Evolutionary conservation across 345 rosid species (phyloP).

Genomic region (Bruguiera gymnorhiza): DNA sequence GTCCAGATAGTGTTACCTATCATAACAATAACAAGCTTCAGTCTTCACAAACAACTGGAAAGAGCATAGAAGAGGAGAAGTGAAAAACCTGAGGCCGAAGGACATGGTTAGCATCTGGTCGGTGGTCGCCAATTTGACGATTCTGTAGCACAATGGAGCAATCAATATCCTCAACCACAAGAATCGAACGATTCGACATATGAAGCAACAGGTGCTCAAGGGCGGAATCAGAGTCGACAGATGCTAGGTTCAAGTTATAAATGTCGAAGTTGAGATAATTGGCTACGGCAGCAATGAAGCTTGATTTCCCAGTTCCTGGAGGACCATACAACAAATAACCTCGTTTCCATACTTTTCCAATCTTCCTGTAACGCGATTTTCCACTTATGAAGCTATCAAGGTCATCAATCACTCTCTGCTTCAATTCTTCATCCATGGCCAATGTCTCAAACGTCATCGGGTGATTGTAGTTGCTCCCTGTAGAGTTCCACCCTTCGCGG

Average conservation of each 20-base stretch:
- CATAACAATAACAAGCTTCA: not conserved
- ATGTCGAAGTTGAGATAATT: constrained; percentile 40
- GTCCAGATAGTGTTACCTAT: constrained; percentile 39
- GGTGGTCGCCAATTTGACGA: constrained; percentile 17
- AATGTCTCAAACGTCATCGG: constrained; percentile 42
- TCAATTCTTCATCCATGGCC: constrained; percentile 42
- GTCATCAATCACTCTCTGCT: constrained; percentile 25
- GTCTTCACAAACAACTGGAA: no score
- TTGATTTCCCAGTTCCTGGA: constrained; percentile 43
- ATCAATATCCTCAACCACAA: constrained; percentile 51
- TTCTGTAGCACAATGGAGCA: constrained; percentile 37
- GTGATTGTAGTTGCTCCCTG: constrained; percentile 30
- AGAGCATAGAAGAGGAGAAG: not conserved
- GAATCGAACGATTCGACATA: constrained; percentile 38
- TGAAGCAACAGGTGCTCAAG: constrained; percentile 37
- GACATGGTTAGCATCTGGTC: not conserved
- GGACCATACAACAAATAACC: constrained; percentile 40
- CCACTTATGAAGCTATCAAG: constrained; percentile 31
- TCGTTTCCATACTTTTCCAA: constrained; percentile 36
- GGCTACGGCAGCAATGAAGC: constrained; percentile 47
- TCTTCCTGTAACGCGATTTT: constrained; percentile 28
- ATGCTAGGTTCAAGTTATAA: constrained; percentile 33
- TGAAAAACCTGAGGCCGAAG: constrained; percentile 10
- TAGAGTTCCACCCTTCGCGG: constrained; percentile 29
- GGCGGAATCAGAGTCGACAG: constrained; percentile 25